Base-by-base conservation (phyloP, 768 basidiomycete species). In the Kwoniella mangroviensis region DNA sequence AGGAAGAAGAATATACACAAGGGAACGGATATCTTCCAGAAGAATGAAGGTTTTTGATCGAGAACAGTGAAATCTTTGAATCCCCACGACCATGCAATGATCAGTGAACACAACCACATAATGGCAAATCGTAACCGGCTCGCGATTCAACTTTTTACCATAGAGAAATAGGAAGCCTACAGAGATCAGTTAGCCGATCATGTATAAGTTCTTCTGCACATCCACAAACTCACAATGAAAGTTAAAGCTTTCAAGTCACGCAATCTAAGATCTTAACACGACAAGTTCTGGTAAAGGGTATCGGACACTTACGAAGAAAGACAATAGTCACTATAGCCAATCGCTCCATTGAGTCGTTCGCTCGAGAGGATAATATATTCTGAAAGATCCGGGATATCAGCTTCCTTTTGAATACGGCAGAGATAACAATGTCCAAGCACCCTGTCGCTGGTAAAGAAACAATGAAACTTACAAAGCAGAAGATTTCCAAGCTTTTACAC, bases 11-110 rank as follows among this genome's bases (percentile, higher is more conserved):
- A 10, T 4, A 43, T 7, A 2, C 40, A 62, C 9, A 51, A 21
- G 6, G 60, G 60, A 5, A 62, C 13, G 2, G 43, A 45, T 45
- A 62, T 24, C 26, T 62, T 45, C 60, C 60, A 62, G 21, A 62
- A 62, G 43, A 45, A 62, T 41, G 24, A 12, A 9, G 42, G 60
- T 12, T 43, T 22, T 51, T 24, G 19, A 3, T 41, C 42, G 19
- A 62, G 60, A 42, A 45, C 60, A n/a, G 60, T 2, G 26, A 62
- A 62, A 21, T 62, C 43, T 41, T 62, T 45, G 60, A 62, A 62
- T 21, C 60, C 60, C 60, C 45, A 40, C n/a, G n/a, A n/a, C n/a
- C n/a, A n/a, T n/a, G n/a, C n/a, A n/a, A n/a, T n/a, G n/a, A n/a
- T n/a, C n/a, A n/a, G n/a, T n/a, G n/a, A n/a, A n/a, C n/a, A n/a